Conservation (phyloP, 176 grass and related monocot species). For the Zizania latifolia region DNA sequence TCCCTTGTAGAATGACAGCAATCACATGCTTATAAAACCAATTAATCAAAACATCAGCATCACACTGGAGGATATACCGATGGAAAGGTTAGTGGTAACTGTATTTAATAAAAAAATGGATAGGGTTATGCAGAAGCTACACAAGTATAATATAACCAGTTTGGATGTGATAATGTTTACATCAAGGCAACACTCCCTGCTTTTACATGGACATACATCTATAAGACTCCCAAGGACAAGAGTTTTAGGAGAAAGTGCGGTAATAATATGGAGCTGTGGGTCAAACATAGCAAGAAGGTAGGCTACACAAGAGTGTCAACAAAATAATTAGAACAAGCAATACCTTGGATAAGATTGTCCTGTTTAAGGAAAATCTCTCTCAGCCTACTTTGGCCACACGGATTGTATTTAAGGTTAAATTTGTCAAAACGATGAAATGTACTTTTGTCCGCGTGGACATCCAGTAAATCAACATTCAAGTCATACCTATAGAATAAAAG, state of each 20-base stretch:
- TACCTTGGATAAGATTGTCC: conserved; percentile 99
- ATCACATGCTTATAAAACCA: not conserved
- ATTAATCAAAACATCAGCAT: not conserved
- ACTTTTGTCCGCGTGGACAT: conserved; percentile 98
- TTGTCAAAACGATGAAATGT: conserved; percentile 99
- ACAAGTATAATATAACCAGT: not conserved
- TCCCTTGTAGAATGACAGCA: not conserved
- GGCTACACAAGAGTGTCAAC: not conserved
- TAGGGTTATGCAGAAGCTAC: not conserved
- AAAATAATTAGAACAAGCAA: conserved; percentile 15
- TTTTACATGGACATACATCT: conserved; percentile 2
- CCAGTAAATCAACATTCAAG: conserved; percentile 94
- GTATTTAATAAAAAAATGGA: not conserved
- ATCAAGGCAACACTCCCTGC: not conserved
- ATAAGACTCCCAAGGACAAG: conserved; percentile 6
- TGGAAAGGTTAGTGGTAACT: not conserved
- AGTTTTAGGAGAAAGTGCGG: conserved; percentile 9
- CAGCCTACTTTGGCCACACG: conserved; percentile 91
- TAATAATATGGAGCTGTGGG: not conserved
- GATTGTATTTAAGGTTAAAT: conserved; percentile 99
- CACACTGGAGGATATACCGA: not conserved
- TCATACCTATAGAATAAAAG: conserved; percentile 63
- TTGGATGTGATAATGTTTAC: not conserved
- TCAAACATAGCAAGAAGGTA: not conserved
- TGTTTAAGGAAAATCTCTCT: conserved; percentile 98